Percentiles rank a stretch among this genome's conserved stretches.
These are phyloP conservation scores for Kazachstania kunashirensis DNA, from an alignment of 805 yeast species.

Conservation along the genomic window DNA sequence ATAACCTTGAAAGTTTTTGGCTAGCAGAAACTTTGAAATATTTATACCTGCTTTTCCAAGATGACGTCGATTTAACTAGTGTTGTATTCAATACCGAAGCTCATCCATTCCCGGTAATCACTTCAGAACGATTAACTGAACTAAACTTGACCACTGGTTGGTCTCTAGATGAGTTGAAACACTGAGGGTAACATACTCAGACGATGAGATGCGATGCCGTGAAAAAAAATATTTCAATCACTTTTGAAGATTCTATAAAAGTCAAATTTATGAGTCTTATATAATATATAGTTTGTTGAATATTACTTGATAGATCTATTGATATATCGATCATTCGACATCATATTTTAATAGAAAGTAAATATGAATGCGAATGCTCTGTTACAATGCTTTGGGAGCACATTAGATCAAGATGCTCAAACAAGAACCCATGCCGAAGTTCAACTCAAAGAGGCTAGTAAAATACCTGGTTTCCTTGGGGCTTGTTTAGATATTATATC, in stretches of 20 bases:
- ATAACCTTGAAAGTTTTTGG: conserved; percentile 91
- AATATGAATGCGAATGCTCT: conserved; percentile 60
- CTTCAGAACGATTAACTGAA: conserved; percentile 7
- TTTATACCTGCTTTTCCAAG: conserved; percentile 69
- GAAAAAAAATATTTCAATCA: no score
- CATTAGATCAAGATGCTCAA: conserved; percentile 56
- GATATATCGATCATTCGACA: no score
- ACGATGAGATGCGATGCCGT: conserved; percentile 1
- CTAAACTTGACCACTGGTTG: conserved; percentile 23
- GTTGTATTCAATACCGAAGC: conserved; percentile 88
- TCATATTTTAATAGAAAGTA: no score
- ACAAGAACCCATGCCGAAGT: conserved; percentile 61
- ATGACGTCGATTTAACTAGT: conserved; percentile 54
- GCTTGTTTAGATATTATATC: conserved; percentile 72
- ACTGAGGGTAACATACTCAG: neutral
- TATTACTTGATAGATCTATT: no score
- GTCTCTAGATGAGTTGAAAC: conserved; percentile 14
- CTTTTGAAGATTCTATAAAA: no score
- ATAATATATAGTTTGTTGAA: no score
- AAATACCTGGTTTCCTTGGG: conserved; percentile 62
- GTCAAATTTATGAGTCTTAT: neutral
- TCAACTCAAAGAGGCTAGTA: conserved; percentile 49
- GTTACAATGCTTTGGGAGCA: conserved; percentile 69
- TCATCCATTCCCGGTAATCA: conserved; percentile 76
- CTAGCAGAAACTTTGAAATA: conserved; percentile 87